These are phyloP conservation scores for Alternaria atra DNA, from an alignment of 2,329 filamentous ascomycete genomes.

Conservation along the genomic window DNA sequence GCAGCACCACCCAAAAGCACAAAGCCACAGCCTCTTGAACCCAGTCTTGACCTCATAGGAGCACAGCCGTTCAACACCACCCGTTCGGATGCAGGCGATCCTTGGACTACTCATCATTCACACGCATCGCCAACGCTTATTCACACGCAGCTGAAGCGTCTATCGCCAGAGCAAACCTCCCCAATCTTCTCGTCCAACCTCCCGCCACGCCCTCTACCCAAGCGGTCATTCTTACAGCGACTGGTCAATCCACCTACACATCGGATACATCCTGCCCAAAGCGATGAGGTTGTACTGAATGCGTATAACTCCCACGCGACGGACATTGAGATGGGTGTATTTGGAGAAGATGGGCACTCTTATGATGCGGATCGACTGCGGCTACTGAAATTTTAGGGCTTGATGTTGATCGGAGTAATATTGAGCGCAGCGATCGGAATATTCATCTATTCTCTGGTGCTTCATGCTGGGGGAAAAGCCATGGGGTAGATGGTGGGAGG, in stretches of 20 bases:
- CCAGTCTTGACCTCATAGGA: not conserved
- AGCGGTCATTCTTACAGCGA: not conserved
- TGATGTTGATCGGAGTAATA: not conserved
- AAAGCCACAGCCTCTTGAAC: not conserved
- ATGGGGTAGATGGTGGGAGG: not conserved
- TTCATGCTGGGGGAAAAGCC: not conserved
- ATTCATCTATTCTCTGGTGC: not conserved
- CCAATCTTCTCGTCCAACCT: not conserved
- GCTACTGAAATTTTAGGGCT: not conserved
- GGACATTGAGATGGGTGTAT: not conserved
- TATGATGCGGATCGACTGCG: too few species aligned
- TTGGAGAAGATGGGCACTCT: accelerated
- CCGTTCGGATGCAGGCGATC: not conserved
- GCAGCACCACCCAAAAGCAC: not conserved
- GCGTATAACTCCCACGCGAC: not conserved
- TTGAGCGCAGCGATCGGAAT: conserved; percentile 1
- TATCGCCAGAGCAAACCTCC: not conserved
- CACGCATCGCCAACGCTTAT: not conserved
- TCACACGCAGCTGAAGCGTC: not conserved
- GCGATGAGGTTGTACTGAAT: not conserved
- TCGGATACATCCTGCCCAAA: not conserved
- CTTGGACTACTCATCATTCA: not conserved
- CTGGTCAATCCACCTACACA: not conserved
- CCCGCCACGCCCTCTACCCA: not conserved
- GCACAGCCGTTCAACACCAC: not conserved